Evolutionary conservation across 1,284 basidiomycete species (phyloP).

Genomic region (Irpex rosettiformis): DNA sequence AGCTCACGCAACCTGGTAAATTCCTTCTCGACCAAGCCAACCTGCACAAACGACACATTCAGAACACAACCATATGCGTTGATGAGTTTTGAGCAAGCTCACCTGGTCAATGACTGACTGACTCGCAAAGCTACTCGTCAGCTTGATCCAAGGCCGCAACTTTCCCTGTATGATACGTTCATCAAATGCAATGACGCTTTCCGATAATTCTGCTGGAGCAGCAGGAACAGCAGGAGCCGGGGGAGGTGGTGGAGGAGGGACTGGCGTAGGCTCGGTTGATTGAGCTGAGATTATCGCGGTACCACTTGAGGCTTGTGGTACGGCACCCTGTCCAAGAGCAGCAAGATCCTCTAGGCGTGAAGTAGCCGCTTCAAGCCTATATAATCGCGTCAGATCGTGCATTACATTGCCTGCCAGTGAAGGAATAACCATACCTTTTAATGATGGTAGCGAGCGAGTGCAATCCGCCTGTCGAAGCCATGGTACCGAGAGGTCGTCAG

Average conservation of each 20-base stretch:
- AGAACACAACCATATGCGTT: background rate
- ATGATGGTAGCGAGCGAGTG: constrained; percentile 78
- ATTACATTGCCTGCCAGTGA: constrained; percentile 3
- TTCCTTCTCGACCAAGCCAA: constrained; percentile 64
- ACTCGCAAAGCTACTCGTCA: constrained; percentile 75
- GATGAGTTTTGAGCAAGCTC: background rate
- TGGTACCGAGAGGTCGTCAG: constrained; percentile 3
- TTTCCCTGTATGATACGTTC: constrained; percentile 70
- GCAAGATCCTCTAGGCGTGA: constrained; percentile 93
- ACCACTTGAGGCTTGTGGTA: constrained; percentile 26
- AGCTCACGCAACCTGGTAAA: constrained; percentile 70
- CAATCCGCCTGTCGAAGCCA: constrained; percentile 41
- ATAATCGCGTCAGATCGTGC: constrained; percentile 8
- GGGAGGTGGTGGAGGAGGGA: constrained; percentile 37
- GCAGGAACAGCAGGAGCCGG: constrained; percentile 30
- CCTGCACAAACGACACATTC: constrained; percentile 40
- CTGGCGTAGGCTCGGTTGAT: constrained; percentile 36
- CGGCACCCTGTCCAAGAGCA: constrained; percentile 30
- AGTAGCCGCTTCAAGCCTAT: constrained; percentile 87
- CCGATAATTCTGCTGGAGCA: constrained; percentile 42
- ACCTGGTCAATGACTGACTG: constrained; percentile 76
- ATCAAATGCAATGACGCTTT: constrained; percentile 72
- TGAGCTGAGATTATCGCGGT: constrained; percentile 27
- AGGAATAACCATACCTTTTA: constrained; percentile 59
- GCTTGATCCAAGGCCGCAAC: constrained; percentile 69